Evolutionary conservation across 805 yeast genomes (phyloP).

Genomic region (Ogataea neopini): DNA sequence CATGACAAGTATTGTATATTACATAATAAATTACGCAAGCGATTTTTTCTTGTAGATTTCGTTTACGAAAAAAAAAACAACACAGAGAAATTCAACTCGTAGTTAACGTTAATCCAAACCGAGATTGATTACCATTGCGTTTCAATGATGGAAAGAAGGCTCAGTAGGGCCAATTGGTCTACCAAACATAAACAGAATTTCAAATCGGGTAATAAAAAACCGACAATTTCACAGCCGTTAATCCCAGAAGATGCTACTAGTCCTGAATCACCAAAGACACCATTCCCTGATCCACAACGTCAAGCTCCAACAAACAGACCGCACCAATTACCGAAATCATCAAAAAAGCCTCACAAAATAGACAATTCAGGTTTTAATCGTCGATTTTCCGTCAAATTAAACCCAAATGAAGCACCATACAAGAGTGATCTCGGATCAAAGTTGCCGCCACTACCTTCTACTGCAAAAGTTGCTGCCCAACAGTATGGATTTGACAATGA

Average conservation of each 20-base stretch:
- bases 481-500: conserved; percentile 9
- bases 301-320: neutral
- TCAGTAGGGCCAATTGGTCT: conserved; percentile 32
- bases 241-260: conserved; percentile 4
- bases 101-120: too few species aligned
- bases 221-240: conserved; percentile 6
- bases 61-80: neutral
- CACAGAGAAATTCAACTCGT: neutral
- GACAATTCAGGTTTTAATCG: conserved; percentile 24
- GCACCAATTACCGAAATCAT: conserved; percentile 5
- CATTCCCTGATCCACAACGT: conserved; percentile 9
- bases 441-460: conserved; percentile 18
- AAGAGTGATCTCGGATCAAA: neutral
- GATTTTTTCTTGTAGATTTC: neutral
- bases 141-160: conserved; percentile 19
- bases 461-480: conserved; percentile 3
- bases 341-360: conserved; percentile 20
- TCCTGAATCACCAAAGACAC: conserved; percentile 1
- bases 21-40: neutral
- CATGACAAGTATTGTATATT: too few species aligned
- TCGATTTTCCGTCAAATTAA: conserved; percentile 27
- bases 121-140: too few species aligned
- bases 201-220: conserved; percentile 5
- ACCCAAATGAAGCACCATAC: conserved; percentile 19
- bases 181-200: conserved; percentile 17